Base-by-base conservation (phyloP, 1,284 basidiomycete genomes). In the Boletus smithii region DNA sequence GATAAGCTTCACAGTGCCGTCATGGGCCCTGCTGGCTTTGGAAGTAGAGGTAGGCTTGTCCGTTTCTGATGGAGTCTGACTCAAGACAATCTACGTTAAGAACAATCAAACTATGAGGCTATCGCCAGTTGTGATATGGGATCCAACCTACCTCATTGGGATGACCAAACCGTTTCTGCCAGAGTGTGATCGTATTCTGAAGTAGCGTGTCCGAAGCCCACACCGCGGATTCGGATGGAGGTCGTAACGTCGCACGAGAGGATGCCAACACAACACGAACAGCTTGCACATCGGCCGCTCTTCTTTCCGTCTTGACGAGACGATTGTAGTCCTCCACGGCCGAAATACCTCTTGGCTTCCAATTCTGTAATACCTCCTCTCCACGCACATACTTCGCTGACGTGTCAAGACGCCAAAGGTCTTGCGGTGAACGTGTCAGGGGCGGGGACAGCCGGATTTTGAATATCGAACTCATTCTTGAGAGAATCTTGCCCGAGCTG, bases 351-450 rank as follows among this genome's bases (percentile, higher is more conserved):
- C 95, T 78, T 32, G 95, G 85, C 57, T 84, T 87, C 95, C 95
- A 98, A 8, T 73, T 63, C 4, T 79, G 83, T 22, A 98, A 74
- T 3, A 78, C 70, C 60, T 97, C 93, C 63, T 98, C 93, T 3
- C 95, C 94, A 20, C 85, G 78, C 0, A 99, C 92, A 64, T 95
- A 95, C 66, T 92, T 95, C 65, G 90, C 87, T 14, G 88, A 85
- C 1, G 95, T 98, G 70, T 98, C 93, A 43, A 98, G 74, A 41
- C 94, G 76, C 95, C 95, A 98, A 10, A 98, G 75, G 52, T 98
- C 95, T 62, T 83, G 81, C 2, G 91, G 81, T 2, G 87, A 92
- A 34, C 91, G 85, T 8, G 91, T 95, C 53, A 92, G 70, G 4
- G 91, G 89, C 10, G 95, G 94, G 3, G 82, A 82, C 22, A 98